These are phyloP conservation scores for Mucor circinelloides DNA, from an alignment of 371 early-diverging fungal genomes.

Conservation along the genomic window DNA sequence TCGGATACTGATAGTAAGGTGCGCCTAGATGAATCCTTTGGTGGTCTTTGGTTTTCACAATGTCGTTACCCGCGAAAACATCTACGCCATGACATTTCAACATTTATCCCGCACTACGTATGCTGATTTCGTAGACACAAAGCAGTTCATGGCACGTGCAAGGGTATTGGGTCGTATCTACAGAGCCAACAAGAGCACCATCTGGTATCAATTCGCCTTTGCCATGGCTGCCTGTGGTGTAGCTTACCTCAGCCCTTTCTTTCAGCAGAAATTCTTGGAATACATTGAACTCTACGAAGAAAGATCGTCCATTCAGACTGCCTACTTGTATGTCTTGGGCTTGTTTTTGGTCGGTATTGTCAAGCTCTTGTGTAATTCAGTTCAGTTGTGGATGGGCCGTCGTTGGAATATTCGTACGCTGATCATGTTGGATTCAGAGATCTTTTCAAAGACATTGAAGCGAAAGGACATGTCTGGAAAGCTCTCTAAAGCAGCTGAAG, in stretches of 20 bases:
- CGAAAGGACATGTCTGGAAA: constrained; percentile 55
- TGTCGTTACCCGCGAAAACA: constrained; percentile 20
- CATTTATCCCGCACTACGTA: constrained; percentile 32
- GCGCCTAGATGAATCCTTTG: constrained; percentile 35
- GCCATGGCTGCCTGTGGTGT: constrained; percentile 36
- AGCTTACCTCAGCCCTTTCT: constrained; percentile 42
- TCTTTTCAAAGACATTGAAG: constrained; percentile 51
- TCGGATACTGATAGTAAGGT: not conserved
- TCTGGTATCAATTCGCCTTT: constrained; percentile 39
- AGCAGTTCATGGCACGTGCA: not conserved
- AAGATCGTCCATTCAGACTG: constrained; percentile 29
- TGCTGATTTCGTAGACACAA: constrained; percentile 24
- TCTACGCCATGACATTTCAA: constrained; percentile 38
- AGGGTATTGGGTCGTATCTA: constrained; percentile 29
- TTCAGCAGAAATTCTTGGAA: constrained; percentile 43
- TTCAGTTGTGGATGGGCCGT: constrained; percentile 52
- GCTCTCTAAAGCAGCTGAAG: constrained; percentile 8
- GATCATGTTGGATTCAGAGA: constrained; percentile 54
- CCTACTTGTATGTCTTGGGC: constrained; percentile 49
- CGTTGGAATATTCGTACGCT: constrained; percentile 52
- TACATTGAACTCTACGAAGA: constrained; percentile 38
- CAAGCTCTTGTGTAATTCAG: constrained; percentile 37
- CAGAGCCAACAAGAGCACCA: constrained; percentile 24
- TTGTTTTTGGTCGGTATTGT: constrained; percentile 46
- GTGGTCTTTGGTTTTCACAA: constrained; percentile 35